A percentile compares a stretch with the other conserved stretches of the same genome.
Conservation (phyloP, 228 moss, liverwort and hornwort species). For the Sphagnum magellanicum region DNA sequence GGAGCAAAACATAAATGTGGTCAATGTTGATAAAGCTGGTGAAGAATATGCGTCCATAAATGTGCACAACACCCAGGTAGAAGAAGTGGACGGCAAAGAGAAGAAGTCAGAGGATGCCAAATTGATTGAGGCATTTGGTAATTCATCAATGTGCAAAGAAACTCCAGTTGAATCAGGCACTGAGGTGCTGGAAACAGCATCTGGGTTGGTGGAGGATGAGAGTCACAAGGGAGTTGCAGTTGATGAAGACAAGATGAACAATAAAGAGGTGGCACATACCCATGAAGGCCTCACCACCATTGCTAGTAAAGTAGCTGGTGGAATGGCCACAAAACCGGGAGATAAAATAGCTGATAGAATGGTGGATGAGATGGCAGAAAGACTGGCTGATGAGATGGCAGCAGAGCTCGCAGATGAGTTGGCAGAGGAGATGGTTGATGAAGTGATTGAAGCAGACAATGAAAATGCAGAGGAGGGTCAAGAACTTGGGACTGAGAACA, state of each 20-base stretch:
- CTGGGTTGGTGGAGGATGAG: conserved; percentile 39
- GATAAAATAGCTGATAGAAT: conserved; percentile 31
- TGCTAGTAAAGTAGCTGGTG: too few species aligned
- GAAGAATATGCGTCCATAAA: not conserved
- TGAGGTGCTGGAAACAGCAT: conserved; percentile 21
- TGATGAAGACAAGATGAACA: too few species aligned
- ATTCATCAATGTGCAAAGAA: conserved; percentile 18
- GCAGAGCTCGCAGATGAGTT: conserved; percentile 24
- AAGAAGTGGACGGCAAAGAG: conserved; percentile 16
- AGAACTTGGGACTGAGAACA: conserved; percentile 11
- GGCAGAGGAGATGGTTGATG: conserved; percentile 34
- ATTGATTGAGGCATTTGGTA: conserved; percentile 12
- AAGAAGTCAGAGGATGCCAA: conserved; percentile 18
- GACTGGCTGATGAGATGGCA: conserved; percentile 34
- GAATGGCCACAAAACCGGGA: conserved; percentile 1
- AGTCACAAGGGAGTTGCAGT: too few species aligned
- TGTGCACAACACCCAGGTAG: not conserved
- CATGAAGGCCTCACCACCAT: too few species aligned
- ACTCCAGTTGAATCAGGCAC: conserved; percentile 19
- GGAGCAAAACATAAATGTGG: conserved; percentile 12
- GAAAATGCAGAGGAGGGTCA: conserved; percentile 14
- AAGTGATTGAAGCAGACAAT: conserved; percentile 29
- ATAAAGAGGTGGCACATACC: too few species aligned
- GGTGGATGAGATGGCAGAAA: conserved; percentile 35
- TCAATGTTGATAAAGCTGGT: conserved; percentile 14